phyloP scores from a whole-genome alignment of 1,284 basidiomycete species.

The Irpex lacteus region DNA sequence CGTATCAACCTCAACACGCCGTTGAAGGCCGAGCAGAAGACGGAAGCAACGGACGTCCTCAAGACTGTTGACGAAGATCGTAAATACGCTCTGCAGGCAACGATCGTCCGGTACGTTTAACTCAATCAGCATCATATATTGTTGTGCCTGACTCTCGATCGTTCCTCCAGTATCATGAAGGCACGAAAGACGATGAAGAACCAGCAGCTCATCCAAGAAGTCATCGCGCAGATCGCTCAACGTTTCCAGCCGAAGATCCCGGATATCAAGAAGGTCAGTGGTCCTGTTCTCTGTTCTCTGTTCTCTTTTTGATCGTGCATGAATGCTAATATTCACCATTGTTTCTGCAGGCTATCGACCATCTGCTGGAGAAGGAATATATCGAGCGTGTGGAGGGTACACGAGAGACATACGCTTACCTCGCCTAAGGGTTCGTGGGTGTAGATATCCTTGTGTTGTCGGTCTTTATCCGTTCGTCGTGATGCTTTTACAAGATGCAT shows the following conservation, averaged over 20 bases:
- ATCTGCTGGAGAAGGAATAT: constrained; percentile 96
- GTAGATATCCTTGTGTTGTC: not conserved
- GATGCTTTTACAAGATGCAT: not conserved
- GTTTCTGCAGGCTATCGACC: constrained; percentile 90
- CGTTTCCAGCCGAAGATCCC: constrained; percentile 89
- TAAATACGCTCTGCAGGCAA: constrained; percentile 96
- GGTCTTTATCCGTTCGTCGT: not conserved
- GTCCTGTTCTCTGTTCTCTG: not conserved
- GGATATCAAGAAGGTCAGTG: constrained; percentile 82
- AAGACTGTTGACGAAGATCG: constrained; percentile 98
- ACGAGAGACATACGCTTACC: constrained; percentile 77
- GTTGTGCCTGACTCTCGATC: not conserved
- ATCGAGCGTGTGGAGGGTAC: constrained; percentile 89
- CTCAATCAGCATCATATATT: not conserved
- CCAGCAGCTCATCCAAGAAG: constrained; percentile 91
- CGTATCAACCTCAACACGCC: constrained; percentile 92
- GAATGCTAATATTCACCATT: too few relatives aligned
- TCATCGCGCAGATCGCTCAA: constrained; percentile 87
- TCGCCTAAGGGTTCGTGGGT: constrained; percentile 44
- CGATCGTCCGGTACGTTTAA: constrained; percentile 81
- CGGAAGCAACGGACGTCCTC: constrained; percentile 87
- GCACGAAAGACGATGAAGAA: constrained; percentile 98
- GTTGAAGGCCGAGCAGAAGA: constrained; percentile 93
- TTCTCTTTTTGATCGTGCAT: not conserved
- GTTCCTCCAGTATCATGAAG: constrained; percentile 84